Evolutionary conservation across 108 stramenopile genomes (phyloP).

Genomic region (Stephanodiscus triporus): DNA sequence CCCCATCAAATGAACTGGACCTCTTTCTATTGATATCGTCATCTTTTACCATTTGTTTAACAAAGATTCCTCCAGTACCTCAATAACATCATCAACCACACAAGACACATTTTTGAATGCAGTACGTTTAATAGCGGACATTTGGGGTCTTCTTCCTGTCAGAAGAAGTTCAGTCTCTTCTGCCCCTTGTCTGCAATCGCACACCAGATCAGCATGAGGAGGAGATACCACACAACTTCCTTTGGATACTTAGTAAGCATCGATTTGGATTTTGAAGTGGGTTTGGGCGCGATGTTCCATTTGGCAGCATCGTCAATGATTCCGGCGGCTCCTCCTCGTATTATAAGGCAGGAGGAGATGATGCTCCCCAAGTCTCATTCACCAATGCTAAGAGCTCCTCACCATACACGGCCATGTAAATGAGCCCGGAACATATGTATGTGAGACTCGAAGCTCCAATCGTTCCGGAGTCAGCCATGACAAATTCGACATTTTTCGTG

Average conservation of each 20-base stretch:
- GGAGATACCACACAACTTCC: slow-evolving; percentile 57
- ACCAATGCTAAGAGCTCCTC: no score
- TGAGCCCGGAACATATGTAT: no score
- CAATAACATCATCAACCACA: slow-evolving; percentile 5
- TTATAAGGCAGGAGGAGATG: not conserved
- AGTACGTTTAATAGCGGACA: slow-evolving; percentile 77
- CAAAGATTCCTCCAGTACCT: not conserved
- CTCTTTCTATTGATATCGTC: not conserved
- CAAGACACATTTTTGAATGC: slow-evolving; percentile 44
- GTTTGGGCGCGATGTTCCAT: no score
- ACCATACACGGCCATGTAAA: no score
- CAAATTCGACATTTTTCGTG: no score
- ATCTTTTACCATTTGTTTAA: not conserved
- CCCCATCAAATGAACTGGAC: not conserved
- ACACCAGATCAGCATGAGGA: slow-evolving; percentile 75
- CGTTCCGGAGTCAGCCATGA: no score
- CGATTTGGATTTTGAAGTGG: slow-evolving; percentile 3
- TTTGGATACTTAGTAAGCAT: slow-evolving; percentile 18
- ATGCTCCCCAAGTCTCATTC: not conserved
- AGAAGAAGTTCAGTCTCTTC: slow-evolving; percentile 48
- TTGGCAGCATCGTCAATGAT: slow-evolving; percentile 6
- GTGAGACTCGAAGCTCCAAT: no score
- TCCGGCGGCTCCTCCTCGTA: slow-evolving; percentile 10
- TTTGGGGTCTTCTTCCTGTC: slow-evolving; percentile 62
- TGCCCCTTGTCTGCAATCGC: slow-evolving; percentile 63